phyloP scores from a whole-genome alignment of 352 stramenopile genomes.

The Globisporangium middletonii region DNA sequence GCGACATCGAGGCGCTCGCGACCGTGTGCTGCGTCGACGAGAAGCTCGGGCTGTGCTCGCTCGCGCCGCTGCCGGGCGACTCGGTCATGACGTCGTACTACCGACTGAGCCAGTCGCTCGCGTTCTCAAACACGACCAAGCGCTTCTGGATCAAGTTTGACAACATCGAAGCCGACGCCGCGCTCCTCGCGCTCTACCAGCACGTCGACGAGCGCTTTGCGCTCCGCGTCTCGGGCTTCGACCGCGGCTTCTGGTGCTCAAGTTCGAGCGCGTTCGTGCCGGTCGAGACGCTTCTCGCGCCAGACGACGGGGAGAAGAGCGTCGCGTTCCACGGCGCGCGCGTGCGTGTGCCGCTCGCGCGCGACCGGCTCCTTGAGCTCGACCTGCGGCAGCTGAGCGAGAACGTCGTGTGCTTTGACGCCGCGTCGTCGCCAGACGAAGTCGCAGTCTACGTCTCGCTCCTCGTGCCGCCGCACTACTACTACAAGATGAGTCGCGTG shows the following conservation, averaged over 20 bases:
- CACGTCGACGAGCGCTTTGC: constrained; percentile 2
- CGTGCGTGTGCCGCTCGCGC: constrained; percentile 16
- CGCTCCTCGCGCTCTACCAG: constrained; percentile 2
- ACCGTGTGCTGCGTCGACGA: constrained; percentile 30
- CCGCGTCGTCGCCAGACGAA: constrained; percentile 12
- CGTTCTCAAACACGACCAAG: constrained; percentile 23
- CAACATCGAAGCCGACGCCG: constrained; percentile 26
- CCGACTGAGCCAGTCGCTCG: constrained; percentile 22
- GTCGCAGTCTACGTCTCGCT: constrained; percentile 29
- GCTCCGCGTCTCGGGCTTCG: not conserved
- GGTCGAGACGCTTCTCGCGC: not conserved
- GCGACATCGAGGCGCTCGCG: constrained; percentile 23
- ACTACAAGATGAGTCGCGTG: constrained; percentile 22
- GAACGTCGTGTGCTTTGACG: constrained; percentile 39
- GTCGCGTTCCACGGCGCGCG: constrained; percentile 8
- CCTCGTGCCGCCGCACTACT: constrained; percentile 33
- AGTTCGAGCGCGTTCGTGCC: constrained; percentile 6
- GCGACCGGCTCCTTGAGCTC: constrained; percentile 23
- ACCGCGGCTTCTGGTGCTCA: constrained; percentile 11
- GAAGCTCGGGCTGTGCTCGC: constrained; percentile 38
- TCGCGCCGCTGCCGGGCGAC: constrained; percentile 21
- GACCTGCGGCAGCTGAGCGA: constrained; percentile 42
- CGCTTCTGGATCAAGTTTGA: constrained; percentile 50
- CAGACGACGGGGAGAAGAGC: constrained; percentile 13
- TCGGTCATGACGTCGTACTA: constrained; percentile 35